Base-by-base conservation (phyloP, 495 filamentous ascomycete genomes). In the Lophiostoma macrostomum region DNA sequence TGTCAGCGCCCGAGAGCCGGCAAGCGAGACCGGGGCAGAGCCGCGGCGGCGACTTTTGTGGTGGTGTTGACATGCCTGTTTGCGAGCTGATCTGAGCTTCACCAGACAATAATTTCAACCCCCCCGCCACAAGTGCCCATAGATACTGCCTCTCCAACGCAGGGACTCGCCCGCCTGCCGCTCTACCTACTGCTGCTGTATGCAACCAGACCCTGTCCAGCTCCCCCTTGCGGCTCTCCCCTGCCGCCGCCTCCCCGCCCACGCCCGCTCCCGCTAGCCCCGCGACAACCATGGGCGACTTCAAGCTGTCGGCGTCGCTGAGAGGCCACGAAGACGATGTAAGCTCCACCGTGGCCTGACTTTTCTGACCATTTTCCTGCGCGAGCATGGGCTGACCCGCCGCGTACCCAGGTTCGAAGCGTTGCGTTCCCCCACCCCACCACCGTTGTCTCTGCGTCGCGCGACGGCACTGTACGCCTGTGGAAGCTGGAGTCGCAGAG, bases 381-480 rank as follows among this genome's bases (percentile, higher is more conserved):
- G 29, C 13, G 20, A 12, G 24, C 28, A 39, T n/a, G 23, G 11
- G 20, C 47, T 64, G 34, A 64, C 41, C 36, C 18, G 20, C 30
- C 14, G 13, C 20, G 23, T 28, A 38, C 49, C 53, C 61, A 98
- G 93, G 93, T 99, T 65, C 89, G 93, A 56, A 82, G 80, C 56
- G 88, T 99, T 57, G 74, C 73, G 66, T 97, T 93, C 65, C 88
- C 91, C 13, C 73, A 76, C 38, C 73, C 86, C 49, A 81, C 86
- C 56, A 71, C 81, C 40, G 72, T 95, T 25, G 68, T 94, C 50
- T 95, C 93, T 11, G 87, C 88, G 18, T 96, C 91, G 46, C 80
- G 94, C 69, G 94, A 97, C 76, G 82, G 82, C 48, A 95, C 90
- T 3, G 91, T 95, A 31, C 84, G 90, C 28, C 67, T 88, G 37